Evolutionary conservation across 2,329 filamentous ascomycete genomes (phyloP), one percentile per base, ranked within the genome.

Genomic region (Fusarium ramigenum): DNA sequence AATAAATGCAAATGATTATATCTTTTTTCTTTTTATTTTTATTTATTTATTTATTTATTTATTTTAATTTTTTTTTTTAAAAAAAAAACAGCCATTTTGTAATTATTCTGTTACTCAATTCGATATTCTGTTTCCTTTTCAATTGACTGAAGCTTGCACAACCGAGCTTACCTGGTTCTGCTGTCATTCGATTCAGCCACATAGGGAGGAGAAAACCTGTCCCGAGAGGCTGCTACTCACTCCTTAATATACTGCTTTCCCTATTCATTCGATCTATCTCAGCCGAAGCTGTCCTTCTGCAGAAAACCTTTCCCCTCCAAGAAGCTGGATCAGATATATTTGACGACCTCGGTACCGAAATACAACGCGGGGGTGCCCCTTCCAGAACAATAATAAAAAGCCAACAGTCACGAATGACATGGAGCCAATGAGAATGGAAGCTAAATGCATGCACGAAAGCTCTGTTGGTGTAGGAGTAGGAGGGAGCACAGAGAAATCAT

Each of bases 221-320:
- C 6, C 23, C n/a, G n/a, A 43, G 96, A 96, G 75, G 94, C 94
- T 62, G 94, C 95, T 46, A 99, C 97, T 15, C 46, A 99, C 97
- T 15, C 96, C 96, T 3, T 99, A 99, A 83, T 96, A 98, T 80
- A 92, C 91, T 28, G 93, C 93, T 46, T 96, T 93, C 56, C 93
- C 93, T 10, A 92, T 95, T 83, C 92, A 95, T 77, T 90, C 89
- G 43, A 92, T 92, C 58, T 91, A 90, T 77, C 82, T 90, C 77
- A 89, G 88, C 73, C 85, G 91, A 74, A 88, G 86, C 72, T 91
- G 90, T n/a, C 89, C 91, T 74, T 89, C 84, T 69, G 86, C 85
- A 78, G 89, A 85, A 79, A 89, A 89, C 81, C 93, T 93, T 87
- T 96, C 93, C 40, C 93, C 93, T 56, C 79, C 90, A 93, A 75